phyloP scores from a whole-genome alignment of 2,329 filamentous ascomycete genomes.

The Fusarium verrucosum region DNA sequence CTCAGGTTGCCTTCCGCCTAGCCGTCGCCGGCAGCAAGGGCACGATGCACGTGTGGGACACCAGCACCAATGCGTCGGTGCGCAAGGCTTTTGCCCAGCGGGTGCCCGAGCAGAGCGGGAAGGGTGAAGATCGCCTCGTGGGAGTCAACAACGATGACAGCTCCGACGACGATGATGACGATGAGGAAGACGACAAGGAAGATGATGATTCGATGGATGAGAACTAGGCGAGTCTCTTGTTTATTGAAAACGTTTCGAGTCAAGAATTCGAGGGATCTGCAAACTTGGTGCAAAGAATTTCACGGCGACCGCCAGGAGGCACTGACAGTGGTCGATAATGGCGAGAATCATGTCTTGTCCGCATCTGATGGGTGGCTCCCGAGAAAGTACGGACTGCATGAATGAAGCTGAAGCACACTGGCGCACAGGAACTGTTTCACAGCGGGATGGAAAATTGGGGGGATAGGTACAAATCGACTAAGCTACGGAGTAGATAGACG shows the following conservation, averaged over 20 bases:
- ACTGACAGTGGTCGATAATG: slow-evolving; percentile 18
- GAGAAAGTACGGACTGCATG: slow-evolving; percentile 21
- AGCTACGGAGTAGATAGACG: slow-evolving; percentile 16
- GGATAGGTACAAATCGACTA: slow-evolving; percentile 12
- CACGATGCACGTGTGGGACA: slow-evolving; percentile 93
- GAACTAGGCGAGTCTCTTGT: slow-evolving; percentile 50
- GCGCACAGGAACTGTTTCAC: slow-evolving; percentile 35
- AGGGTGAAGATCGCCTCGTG: slow-evolving; percentile 79
- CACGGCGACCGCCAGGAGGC: slow-evolving; percentile 10
- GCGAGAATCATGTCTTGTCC: slow-evolving; percentile 27
- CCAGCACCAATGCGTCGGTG: slow-evolving; percentile 88
- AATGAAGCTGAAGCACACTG: slow-evolving; percentile 28
- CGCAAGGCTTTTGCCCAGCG: slow-evolving; percentile 81
- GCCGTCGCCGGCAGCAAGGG: slow-evolving; percentile 96
- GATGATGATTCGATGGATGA: slow-evolving; percentile 66
- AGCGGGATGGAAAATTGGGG: slow-evolving; percentile 16
- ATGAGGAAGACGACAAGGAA: slow-evolving; percentile 64
- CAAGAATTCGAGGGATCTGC: slow-evolving; percentile 7
- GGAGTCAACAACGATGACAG: slow-evolving; percentile 76
- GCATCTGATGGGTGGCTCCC: neutral
- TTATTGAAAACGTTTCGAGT: slow-evolving; percentile 12
- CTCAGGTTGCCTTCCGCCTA: slow-evolving; percentile 89
- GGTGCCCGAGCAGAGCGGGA: slow-evolving; percentile 66
- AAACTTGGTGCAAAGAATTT: slow-evolving; percentile 1
- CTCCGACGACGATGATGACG: slow-evolving; percentile 67